Evolutionary conservation across 2,329 filamentous ascomycete genomes (phyloP).

Genomic region (Beauveria brongniartii): DNA sequence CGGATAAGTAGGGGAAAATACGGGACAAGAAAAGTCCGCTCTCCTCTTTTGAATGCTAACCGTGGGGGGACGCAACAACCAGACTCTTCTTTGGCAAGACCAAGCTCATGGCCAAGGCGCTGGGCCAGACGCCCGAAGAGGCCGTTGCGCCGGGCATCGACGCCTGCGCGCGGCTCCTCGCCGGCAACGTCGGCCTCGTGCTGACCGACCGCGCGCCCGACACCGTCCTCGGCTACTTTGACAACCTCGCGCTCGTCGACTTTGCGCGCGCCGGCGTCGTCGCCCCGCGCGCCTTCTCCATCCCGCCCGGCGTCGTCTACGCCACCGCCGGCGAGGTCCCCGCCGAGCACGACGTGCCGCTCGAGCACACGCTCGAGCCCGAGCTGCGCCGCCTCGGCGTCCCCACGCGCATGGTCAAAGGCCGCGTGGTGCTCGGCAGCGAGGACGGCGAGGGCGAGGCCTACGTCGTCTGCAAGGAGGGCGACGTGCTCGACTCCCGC

Average conservation of each 20-base stretch:
- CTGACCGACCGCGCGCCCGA: slow-evolving; percentile 72
- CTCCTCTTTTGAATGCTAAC: too few species aligned
- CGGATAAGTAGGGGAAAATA: background rate
- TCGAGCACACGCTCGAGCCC: slow-evolving; percentile 84
- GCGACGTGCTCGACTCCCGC: slow-evolving; percentile 76
- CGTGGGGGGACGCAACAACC: background rate
- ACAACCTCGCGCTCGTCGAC: slow-evolving; percentile 65
- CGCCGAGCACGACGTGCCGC: slow-evolving; percentile 71
- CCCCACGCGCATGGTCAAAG: slow-evolving; percentile 81
- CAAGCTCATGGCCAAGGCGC: slow-evolving; percentile 95
- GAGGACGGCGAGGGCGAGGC: slow-evolving; percentile 44
- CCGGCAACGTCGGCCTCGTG: slow-evolving; percentile 80
- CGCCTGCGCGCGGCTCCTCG: slow-evolving; percentile 58
- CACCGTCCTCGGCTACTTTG: slow-evolving; percentile 65
- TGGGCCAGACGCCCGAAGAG: slow-evolving; percentile 69
- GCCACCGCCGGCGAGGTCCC: slow-evolving; percentile 73
- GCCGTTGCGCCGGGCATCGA: slow-evolving; percentile 75
- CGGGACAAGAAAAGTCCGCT: background rate
- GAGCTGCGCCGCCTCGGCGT: slow-evolving; percentile 83
- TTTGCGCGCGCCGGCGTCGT: slow-evolving; percentile 81
- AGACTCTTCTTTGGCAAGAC: slow-evolving; percentile 97
- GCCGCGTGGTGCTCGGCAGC: slow-evolving; percentile 67
- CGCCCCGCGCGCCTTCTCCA: slow-evolving; percentile 66
- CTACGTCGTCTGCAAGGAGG: slow-evolving; percentile 80
- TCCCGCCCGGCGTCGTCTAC: slow-evolving; percentile 79